These are phyloP conservation scores for Cantharellus anzutake DNA, from an alignment of 768 basidiomycete genomes.

Conservation along the genomic window DNA sequence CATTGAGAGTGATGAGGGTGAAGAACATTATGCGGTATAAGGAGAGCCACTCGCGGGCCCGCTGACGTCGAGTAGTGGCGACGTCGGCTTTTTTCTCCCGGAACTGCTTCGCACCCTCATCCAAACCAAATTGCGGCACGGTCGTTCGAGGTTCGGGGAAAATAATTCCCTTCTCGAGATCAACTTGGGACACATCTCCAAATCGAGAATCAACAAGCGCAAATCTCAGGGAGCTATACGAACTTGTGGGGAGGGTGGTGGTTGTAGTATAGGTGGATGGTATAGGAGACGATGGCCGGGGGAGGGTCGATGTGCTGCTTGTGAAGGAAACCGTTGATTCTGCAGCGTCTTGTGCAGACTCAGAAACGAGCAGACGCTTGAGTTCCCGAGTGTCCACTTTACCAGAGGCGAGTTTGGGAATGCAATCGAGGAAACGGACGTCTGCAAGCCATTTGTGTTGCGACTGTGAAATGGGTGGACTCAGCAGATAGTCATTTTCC, in stretches of 20 bases:
- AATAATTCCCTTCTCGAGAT: too few species aligned
- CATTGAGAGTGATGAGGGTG: not conserved
- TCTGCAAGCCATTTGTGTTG: slow-evolving; percentile 43
- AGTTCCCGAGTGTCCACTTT: slow-evolving; percentile 7
- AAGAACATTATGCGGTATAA: not conserved
- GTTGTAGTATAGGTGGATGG: too few species aligned
- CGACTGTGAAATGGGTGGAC: not conserved
- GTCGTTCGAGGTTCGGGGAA: too few species aligned
- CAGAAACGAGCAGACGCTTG: not conserved
- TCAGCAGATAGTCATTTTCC: not conserved
- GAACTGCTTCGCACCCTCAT: not conserved
- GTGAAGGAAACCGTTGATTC: too few species aligned
- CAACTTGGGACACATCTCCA: too few species aligned
- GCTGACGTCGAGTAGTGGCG: not conserved
- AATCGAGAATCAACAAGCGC: too few species aligned
- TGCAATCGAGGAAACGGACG: slow-evolving; percentile 32
- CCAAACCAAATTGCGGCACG: not conserved
- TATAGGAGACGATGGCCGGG: too few species aligned
- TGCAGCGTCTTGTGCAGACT: not conserved
- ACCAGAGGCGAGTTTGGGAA: slow-evolving; percentile 48
- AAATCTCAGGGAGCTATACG: too few species aligned
- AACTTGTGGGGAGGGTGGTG: too few species aligned
- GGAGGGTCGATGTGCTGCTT: too few species aligned
- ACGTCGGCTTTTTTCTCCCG: not conserved
- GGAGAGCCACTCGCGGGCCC: not conserved